Evolutionary conservation across 441 rosid genomes (phyloP).

Genomic region (Iberis amara): DNA sequence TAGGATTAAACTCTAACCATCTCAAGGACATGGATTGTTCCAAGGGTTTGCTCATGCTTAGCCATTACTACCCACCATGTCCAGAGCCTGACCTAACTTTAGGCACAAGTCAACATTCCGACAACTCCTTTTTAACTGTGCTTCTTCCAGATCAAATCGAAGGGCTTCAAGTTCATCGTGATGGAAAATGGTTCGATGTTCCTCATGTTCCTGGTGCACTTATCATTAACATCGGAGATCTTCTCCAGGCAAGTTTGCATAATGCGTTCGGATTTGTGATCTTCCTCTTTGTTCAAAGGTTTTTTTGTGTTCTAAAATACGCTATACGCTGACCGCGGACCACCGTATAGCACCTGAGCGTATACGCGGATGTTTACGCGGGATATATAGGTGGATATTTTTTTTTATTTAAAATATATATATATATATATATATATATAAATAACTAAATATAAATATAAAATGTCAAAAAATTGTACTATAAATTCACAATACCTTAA

Average conservation of each 20-base stretch:
- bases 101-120: slow-evolving; percentile 28
- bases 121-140: slow-evolving; percentile 24
- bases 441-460: too few species aligned
- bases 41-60: slow-evolving; percentile 31
- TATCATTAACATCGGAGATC: slow-evolving; percentile 28
- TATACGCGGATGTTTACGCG: too few species aligned
- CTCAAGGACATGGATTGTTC: slow-evolving; percentile 42
- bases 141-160: slow-evolving; percentile 29
- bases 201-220: slow-evolving; percentile 27
- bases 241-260: slow-evolving; percentile 28
- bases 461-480: too few species aligned
- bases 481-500: too few species aligned
- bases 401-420: too few species aligned
- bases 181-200: slow-evolving; percentile 27
- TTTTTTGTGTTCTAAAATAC: too few species aligned
- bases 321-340: too few species aligned
- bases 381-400: too few species aligned
- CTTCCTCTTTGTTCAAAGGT: too few species aligned
- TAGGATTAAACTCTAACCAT: slow-evolving; percentile 36
- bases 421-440: too few species aligned
- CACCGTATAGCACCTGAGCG: too few species aligned
- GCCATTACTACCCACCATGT: slow-evolving; percentile 35
- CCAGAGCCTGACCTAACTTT: slow-evolving; percentile 31
- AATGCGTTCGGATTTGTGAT: too few species aligned
- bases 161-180: slow-evolving; percentile 26